These are phyloP conservation scores for Gentiana macrophylla DNA, from an alignment of 257 asterid genomes.

Conservation along the genomic window DNA sequence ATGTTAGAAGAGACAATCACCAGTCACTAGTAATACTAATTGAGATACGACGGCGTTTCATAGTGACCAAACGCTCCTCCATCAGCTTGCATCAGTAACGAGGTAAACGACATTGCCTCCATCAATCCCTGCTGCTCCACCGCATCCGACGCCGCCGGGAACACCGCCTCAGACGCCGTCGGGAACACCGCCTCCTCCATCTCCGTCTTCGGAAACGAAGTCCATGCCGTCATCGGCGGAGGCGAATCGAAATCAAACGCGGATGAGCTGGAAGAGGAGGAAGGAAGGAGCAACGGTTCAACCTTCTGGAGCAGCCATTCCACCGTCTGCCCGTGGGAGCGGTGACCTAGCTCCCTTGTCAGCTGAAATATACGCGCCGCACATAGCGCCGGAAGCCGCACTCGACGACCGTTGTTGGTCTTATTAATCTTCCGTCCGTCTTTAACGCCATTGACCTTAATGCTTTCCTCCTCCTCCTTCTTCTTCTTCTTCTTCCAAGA, in stretches of 20 bases:
- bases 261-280: background rate
- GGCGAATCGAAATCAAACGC: background rate
- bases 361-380: slow-evolving; percentile 27
- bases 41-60: slow-evolving; percentile 11
- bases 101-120: slow-evolving; percentile 19
- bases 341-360: slow-evolving; percentile 27
- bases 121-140: background rate
- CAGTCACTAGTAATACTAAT: background rate
- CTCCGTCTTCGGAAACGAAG: slow-evolving; percentile 1
- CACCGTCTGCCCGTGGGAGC: slow-evolving; percentile 23
- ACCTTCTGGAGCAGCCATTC: slow-evolving; percentile 23
- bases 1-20: background rate
- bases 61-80: background rate
- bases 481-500: background rate
- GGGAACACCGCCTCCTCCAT: background rate
- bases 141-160: slow-evolving; percentile 3
- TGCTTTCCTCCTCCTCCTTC: background rate
- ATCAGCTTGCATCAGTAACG: slow-evolving; percentile 15
- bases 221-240: slow-evolving; percentile 1
- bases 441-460: background rate
- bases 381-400: slow-evolving; percentile 23
- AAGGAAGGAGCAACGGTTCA: slow-evolving; percentile 10
- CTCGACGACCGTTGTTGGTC: slow-evolving; percentile 11
- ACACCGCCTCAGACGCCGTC: slow-evolving; percentile 4
- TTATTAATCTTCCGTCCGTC: background rate